A percentile compares a stretch with the other conserved stretches of the same genome.
phyloP scores from a whole-genome alignment of 2,329 filamentous ascomycete genomes.

The Colletotrichum abscissum region DNA sequence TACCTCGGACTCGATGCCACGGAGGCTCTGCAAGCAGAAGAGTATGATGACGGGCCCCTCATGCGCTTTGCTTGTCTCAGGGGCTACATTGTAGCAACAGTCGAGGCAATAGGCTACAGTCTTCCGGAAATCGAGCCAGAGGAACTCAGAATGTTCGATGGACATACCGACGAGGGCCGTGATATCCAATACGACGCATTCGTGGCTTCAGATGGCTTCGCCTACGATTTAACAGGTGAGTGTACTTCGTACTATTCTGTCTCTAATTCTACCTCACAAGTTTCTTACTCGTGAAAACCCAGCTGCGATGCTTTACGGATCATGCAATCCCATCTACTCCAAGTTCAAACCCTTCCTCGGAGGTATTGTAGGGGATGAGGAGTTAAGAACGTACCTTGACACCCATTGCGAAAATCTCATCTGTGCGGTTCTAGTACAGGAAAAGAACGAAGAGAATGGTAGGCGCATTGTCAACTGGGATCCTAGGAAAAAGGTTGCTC shows the following conservation, averaged over 20 bases:
- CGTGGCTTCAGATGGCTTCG: slow-evolving; percentile 11
- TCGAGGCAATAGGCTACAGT: neutral
- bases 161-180: neutral
- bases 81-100: slow-evolving; percentile 8
- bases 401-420: slow-evolving; percentile 1
- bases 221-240: slow-evolving; percentile 37
- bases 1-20: slow-evolving; percentile 22
- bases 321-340: neutral
- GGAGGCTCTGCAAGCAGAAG: neutral
- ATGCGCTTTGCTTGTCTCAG: neutral
- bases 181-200: slow-evolving; percentile 9
- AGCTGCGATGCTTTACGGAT: slow-evolving; percentile 14
- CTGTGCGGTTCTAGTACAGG: neutral
- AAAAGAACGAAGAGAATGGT: neutral
- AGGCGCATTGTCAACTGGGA: neutral
- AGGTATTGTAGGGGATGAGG: neutral
- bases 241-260: neutral
- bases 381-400: neutral
- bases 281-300: neutral
- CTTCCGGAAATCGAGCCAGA: neutral
- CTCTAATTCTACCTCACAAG: no score
- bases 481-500: neutral
- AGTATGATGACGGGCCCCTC: slow-evolving; percentile 1
- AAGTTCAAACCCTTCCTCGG: slow-evolving; percentile 12
- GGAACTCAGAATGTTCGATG: slow-evolving; percentile 7